phyloP scores from a whole-genome alignment of 805 yeast genomes.

The Ogataea nonfermentans region DNA sequence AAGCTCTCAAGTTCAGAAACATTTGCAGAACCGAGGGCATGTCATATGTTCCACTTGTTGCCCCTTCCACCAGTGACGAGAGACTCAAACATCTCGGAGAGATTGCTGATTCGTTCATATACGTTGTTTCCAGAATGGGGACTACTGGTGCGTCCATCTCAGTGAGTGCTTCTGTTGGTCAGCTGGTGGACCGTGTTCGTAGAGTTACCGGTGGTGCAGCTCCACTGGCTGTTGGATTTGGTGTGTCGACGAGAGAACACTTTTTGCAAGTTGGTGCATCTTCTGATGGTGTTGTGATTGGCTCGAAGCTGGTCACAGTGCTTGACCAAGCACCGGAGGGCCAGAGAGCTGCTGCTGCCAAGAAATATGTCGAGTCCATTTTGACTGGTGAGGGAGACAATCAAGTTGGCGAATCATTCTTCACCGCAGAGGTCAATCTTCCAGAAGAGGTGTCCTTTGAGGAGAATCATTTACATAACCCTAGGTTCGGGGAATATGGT shows the following conservation, averaged over 20 bases:
- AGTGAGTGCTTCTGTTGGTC: constrained; percentile 61
- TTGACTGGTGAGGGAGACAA: constrained; percentile 53
- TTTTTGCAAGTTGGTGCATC: constrained; percentile 70
- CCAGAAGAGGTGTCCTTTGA: constrained; percentile 36
- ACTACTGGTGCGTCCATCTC: constrained; percentile 85
- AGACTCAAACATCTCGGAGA: constrained; percentile 73
- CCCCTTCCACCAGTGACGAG: constrained; percentile 94
- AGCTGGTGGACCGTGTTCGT: constrained; percentile 73
- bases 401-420: constrained; percentile 24
- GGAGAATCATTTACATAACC: constrained; percentile 66
- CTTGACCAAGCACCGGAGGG: constrained; percentile 64
- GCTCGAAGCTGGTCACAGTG: constrained; percentile 75
- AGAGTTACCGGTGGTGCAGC: constrained; percentile 66
- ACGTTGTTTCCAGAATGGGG: constrained; percentile 97
- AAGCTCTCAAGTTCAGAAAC: constrained; percentile 83
- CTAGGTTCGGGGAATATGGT: constrained; percentile 92
- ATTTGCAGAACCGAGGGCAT: constrained; percentile 65
- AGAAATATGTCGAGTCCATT: constrained; percentile 65
- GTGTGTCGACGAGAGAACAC: constrained; percentile 93
- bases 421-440: constrained; percentile 19
- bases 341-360: constrained; percentile 60
- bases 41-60: constrained; percentile 89
- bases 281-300: constrained; percentile 96
- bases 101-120: constrained; percentile 93
- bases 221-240: constrained; percentile 95